Percentiles rank a stretch among this genome's conserved stretches.
Conservation (phyloP, 768 basidiomycete species). For the Pleurotus platypus region DNA sequence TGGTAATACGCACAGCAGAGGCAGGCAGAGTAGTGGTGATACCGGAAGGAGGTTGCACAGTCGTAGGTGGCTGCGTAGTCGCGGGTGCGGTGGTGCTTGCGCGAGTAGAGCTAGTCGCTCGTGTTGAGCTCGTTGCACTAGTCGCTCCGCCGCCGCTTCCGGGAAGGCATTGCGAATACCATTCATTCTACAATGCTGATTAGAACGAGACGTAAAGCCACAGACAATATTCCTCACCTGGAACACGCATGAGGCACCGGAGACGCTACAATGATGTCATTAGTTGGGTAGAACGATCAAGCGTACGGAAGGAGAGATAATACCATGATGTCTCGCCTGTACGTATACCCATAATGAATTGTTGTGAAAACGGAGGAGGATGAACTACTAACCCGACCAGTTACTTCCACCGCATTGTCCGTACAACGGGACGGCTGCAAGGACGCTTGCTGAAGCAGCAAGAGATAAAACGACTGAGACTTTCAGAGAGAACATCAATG, state of each 20-base stretch:
- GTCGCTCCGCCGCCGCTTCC: neutral
- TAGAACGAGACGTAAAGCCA: neutral
- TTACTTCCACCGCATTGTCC: constrained; percentile 19
- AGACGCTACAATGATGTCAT: constrained; percentile 1
- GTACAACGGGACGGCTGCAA: constrained; percentile 17
- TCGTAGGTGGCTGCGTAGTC: constrained; percentile 14
- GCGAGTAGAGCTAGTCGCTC: constrained; percentile 5
- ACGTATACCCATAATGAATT: neutral
- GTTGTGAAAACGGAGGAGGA: neutral
- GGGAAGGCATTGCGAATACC: constrained; percentile 17
- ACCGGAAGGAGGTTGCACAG: constrained; percentile 12
- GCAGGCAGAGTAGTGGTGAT: constrained; percentile 22
- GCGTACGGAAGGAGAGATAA: neutral
- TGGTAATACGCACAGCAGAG: constrained; percentile 17
- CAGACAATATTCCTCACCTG: constrained; percentile 7
- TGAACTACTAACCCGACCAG: constrained; percentile 17
- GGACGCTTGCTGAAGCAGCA: constrained; percentile 5
- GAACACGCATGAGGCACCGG: constrained; percentile 15
- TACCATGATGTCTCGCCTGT: constrained; percentile 18
- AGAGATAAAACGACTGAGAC: constrained; percentile 9
- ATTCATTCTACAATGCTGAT: constrained; percentile 10
- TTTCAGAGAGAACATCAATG: constrained; percentile 8
- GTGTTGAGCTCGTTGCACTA: constrained; percentile 8
- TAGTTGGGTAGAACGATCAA: neutral
- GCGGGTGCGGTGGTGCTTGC: constrained; percentile 10